Conservation (phyloP, 2,329 filamentous ascomycete species). For the Paracoccidioides lutzii region DNA sequence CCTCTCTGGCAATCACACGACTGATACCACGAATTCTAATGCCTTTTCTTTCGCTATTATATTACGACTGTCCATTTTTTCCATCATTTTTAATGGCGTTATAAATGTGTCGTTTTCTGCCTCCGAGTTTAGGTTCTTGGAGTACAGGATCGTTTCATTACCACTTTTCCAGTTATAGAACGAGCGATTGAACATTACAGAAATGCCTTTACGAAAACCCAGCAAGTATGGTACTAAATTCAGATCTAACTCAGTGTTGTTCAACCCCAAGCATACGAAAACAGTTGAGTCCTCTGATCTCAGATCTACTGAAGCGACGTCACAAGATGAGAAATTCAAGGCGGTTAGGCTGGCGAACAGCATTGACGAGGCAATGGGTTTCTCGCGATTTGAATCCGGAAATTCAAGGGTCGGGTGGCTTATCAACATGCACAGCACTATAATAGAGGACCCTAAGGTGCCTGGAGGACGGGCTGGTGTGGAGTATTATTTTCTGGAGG, state of each 20-base stretch:
- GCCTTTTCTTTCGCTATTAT: neutral
- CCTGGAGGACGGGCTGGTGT: conserved; percentile 77
- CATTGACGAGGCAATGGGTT: conserved; percentile 94
- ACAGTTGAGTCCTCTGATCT: conserved; percentile 68
- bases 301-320: conserved; percentile 69
- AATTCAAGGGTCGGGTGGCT: conserved; percentile 83
- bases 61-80: neutral
- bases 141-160: neutral
- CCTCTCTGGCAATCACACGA: neutral
- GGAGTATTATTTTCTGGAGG: conserved; percentile 94
- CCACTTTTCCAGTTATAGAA: neutral
- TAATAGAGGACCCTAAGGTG: conserved; percentile 69
- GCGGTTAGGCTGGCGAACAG: conserved; percentile 66
- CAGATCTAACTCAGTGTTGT: conserved; percentile 30
- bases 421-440: conserved; percentile 85
- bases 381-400: conserved; percentile 79
- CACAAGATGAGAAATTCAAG: conserved; percentile 85
- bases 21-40: neutral
- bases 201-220: conserved; percentile 38
- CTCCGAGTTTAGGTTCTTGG: too few relatives aligned
- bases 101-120: neutral
- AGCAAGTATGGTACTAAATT: conserved; percentile 55
- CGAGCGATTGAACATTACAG: neutral
- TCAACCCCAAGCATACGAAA: conserved; percentile 46
- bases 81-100: neutral